These are phyloP conservation scores for Nepenthes alata DNA, from an alignment of 179 eudicot genomes.

Conservation along the genomic window DNA sequence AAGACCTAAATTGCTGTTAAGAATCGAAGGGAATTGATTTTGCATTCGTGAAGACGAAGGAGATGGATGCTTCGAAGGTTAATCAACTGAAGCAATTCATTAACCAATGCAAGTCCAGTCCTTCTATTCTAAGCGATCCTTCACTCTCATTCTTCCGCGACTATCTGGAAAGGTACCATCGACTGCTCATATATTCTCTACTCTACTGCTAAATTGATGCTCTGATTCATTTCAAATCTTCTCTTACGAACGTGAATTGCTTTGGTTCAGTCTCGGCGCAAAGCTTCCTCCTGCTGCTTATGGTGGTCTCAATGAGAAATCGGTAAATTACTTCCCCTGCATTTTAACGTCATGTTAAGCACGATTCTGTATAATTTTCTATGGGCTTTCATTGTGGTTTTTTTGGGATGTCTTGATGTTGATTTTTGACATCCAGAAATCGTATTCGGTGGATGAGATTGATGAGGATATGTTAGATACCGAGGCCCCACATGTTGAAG, in stretches of 20 bases:
- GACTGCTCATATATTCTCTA: neutral
- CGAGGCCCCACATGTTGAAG: conserved; percentile 20
- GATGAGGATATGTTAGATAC: conserved; percentile 61
- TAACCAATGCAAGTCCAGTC: conserved; percentile 55
- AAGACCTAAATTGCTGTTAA: no score
- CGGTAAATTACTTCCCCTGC: conserved; percentile 23
- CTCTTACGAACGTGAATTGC: no score
- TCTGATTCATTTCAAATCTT: no score
- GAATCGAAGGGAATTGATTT: no score
- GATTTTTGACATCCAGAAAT: conserved; percentile 21
- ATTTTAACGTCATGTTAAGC: no score
- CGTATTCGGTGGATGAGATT: conserved; percentile 29
- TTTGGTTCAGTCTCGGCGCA: conserved; percentile 50
- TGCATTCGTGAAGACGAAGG: neutral
- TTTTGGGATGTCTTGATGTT: neutral
- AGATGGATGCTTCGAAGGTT: conserved; percentile 55
- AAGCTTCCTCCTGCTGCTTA: conserved; percentile 46
- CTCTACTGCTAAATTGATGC: no score
- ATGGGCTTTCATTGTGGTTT: neutral
- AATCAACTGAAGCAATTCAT: conserved; percentile 52
- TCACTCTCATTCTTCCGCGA: conserved; percentile 84
- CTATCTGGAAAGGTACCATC: conserved; percentile 55
- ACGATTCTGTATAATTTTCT: neutral
- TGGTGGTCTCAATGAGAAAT: conserved; percentile 12
- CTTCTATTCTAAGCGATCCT: conserved; percentile 64